Evolutionary conservation across 345 rosid species (phyloP).

Genomic region (Balakata baccata): DNA sequence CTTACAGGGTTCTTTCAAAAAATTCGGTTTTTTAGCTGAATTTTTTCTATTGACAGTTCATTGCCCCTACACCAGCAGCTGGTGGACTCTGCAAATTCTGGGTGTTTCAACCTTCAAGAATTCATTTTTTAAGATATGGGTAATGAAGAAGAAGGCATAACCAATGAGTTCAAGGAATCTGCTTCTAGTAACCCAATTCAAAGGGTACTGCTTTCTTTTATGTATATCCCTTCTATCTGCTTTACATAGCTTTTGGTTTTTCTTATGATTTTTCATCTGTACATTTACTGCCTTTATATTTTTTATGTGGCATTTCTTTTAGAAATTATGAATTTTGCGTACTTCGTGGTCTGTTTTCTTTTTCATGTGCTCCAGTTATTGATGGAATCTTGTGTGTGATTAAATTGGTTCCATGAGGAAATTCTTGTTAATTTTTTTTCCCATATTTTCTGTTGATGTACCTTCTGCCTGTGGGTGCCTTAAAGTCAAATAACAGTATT

Average conservation of each 20-base stretch:
- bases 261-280: not conserved
- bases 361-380: not conserved
- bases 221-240: not conserved
- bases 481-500: not conserved
- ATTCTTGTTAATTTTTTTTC: not conserved
- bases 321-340: slow-evolving; percentile 4
- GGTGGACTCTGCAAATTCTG: slow-evolving; percentile 3
- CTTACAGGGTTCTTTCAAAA: not conserved
- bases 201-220: slow-evolving; percentile 23
- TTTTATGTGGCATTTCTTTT: not conserved
- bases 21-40: not conserved
- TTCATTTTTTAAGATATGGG: slow-evolving; percentile 31
- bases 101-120: slow-evolving; percentile 1
- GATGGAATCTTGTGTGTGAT: not conserved
- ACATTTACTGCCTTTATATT: not conserved
- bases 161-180: slow-evolving; percentile 18
- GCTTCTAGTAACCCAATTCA: slow-evolving; percentile 20
- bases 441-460: not conserved
- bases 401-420: too few species aligned
- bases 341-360: not conserved
- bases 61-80: not conserved
- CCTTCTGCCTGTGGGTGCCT: not conserved
- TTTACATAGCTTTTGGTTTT: not conserved
- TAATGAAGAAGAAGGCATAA: slow-evolving; percentile 22
- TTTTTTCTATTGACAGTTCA: not conserved